These are phyloP conservation scores for Chiua virens DNA, from an alignment of 768 basidiomycete species.

Conservation along the genomic window DNA sequence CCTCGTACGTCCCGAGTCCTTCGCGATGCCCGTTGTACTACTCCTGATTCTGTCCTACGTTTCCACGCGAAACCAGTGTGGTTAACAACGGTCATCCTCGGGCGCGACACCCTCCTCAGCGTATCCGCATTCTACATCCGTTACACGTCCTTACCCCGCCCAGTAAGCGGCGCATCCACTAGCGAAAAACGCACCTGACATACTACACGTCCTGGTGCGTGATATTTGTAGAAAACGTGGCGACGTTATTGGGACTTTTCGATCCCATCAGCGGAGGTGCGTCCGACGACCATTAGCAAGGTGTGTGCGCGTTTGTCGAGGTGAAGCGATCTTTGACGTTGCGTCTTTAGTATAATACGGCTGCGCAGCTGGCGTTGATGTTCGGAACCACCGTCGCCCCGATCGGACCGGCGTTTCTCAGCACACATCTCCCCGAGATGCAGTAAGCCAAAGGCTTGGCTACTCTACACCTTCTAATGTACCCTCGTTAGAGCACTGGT, in stretches of 20 bases:
- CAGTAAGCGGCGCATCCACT: slow-evolving; percentile 46
- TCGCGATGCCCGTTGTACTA: no score
- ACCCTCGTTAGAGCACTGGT: slow-evolving; percentile 67
- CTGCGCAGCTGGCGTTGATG: slow-evolving; percentile 89
- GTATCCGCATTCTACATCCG: slow-evolving; percentile 92
- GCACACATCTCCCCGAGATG: slow-evolving; percentile 56
- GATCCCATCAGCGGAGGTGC: slow-evolving; percentile 92
- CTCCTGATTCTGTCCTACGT: no score
- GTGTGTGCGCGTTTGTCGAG: slow-evolving; percentile 33
- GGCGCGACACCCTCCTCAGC: slow-evolving; percentile 83
- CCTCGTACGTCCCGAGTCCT: slow-evolving; percentile 69
- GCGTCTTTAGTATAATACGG: slow-evolving; percentile 75
- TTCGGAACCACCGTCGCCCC: slow-evolving; percentile 85
- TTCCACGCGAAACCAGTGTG: slow-evolving; percentile 53
- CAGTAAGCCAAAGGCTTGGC: slow-evolving; percentile 57
- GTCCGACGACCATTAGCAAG: slow-evolving; percentile 93
- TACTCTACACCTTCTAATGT: not conserved
- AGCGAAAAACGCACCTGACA: not conserved
- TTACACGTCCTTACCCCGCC: slow-evolving; percentile 83
- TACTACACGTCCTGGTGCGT: slow-evolving; percentile 4
- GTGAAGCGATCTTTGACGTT: not conserved
- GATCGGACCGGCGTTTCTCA: slow-evolving; percentile 61
- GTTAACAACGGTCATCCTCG: slow-evolving; percentile 82
- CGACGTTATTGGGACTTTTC: slow-evolving; percentile 94
- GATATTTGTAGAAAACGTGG: slow-evolving; percentile 75